Evolutionary conservation across 257 asterid genomes (phyloP).

Genomic region (Solanum bulbocastanum): DNA sequence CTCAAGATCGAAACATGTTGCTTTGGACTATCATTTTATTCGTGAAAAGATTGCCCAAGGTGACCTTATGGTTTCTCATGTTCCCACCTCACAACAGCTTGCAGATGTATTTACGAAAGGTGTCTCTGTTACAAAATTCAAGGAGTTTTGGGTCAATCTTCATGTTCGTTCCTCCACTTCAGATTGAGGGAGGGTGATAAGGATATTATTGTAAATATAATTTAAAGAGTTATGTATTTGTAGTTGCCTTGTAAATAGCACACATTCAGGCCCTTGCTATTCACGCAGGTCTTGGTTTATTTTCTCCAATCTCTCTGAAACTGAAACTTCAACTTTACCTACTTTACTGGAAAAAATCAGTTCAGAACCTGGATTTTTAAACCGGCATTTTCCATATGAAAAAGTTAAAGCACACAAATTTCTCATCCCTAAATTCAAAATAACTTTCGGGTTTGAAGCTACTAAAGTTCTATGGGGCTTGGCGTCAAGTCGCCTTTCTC

Average conservation of each 20-base stretch:
- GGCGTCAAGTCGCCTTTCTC: conserved; percentile 15
- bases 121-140: too few relatives aligned
- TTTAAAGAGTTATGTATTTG: background rate
- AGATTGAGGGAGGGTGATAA: background rate
- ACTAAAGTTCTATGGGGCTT: conserved; percentile 8
- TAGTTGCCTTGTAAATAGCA: too few relatives aligned
- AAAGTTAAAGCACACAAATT: conserved; percentile 9
- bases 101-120: background rate
- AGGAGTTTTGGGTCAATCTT: background rate
- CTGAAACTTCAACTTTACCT: background rate
- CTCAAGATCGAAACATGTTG: too few relatives aligned
- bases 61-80: background rate
- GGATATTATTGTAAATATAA: background rate
- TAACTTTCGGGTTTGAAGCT: conserved; percentile 30
- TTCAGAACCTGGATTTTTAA: conserved; percentile 15
- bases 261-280: too few relatives aligned
- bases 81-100: background rate
- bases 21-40: background rate
- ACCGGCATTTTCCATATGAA: conserved; percentile 2
- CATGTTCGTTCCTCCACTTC: background rate
- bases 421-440: conserved; percentile 24
- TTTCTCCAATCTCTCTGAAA: too few relatives aligned
- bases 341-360: conserved; percentile 6
- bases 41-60: background rate
- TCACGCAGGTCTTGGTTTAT: too few relatives aligned